A percentile compares a stretch with the other conserved stretches of the same genome.
These are phyloP conservation scores for Crithidia brevicula DNA, from an alignment of 208 protist genomes.

Conservation along the genomic window DNA sequence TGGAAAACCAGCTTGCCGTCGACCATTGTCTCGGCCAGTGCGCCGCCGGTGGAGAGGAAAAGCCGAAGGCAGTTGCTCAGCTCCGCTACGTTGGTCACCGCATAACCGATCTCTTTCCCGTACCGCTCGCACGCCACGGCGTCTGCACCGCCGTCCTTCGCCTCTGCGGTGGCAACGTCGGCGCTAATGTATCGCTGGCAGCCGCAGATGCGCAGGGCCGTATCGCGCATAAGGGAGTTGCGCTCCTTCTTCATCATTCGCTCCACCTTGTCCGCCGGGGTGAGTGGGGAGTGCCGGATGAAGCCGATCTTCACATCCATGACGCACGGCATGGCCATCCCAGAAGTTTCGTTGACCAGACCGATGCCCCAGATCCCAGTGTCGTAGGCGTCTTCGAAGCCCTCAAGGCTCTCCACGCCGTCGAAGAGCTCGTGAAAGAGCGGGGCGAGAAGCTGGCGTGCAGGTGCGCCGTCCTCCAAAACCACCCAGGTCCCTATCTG, in stretches of 20 bases:
- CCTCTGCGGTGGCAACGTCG: background rate
- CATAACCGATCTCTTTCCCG: slow-evolving; percentile 60
- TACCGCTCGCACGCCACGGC: slow-evolving; percentile 24
- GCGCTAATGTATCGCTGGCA: slow-evolving; percentile 40
- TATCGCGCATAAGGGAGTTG: slow-evolving; percentile 38
- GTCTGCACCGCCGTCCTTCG: background rate
- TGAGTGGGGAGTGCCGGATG: slow-evolving; percentile 73
- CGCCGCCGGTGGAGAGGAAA: slow-evolving; percentile 48
- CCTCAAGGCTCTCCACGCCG: slow-evolving; percentile 27
- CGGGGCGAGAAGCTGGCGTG: slow-evolving; percentile 14
- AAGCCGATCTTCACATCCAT: slow-evolving; percentile 83
- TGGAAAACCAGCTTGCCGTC: slow-evolving; percentile 17
- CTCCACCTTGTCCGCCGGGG: slow-evolving; percentile 50
- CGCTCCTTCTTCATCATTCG: slow-evolving; percentile 55
- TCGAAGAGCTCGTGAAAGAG: slow-evolving; percentile 50
- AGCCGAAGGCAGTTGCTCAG: slow-evolving; percentile 33
- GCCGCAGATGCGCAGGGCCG: slow-evolving; percentile 65
- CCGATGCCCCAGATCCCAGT: slow-evolving; percentile 53
- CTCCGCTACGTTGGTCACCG: slow-evolving; percentile 32
- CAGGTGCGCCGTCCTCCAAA: slow-evolving; percentile 30
- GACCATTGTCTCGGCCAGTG: slow-evolving; percentile 8
- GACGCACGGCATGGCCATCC: slow-evolving; percentile 50
- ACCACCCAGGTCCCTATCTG: slow-evolving; percentile 34
- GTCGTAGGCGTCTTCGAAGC: slow-evolving; percentile 47
- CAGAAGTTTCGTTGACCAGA: slow-evolving; percentile 61